Evolutionary conservation across 2,329 filamentous ascomycete species (phyloP), one percentile per base, ranked within the genome.

Genomic region (Cadophora gregata): DNA sequence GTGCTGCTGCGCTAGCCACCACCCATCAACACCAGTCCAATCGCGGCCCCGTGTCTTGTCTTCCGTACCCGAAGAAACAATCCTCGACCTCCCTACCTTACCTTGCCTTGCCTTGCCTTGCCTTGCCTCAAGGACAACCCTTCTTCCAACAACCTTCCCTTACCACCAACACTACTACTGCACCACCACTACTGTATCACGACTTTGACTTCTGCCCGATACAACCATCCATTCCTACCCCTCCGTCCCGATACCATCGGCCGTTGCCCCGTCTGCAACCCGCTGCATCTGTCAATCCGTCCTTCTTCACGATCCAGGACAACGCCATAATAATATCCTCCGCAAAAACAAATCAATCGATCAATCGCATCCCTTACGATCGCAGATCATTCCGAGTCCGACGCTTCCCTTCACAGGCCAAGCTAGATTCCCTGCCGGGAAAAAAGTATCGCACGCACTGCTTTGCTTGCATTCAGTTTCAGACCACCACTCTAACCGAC

Each of bases 401-500:
- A 56, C 29, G 16, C 25, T 53, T n/a, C 14, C 50, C 50, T 33
- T 21, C 14, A 16, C n/a, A n/a, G n/a, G n/a, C n/a, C n/a, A n/a
- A n/a, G n/a, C n/a, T n/a, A n/a, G n/a, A n/a, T n/a, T n/a, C n/a
- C n/a, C n/a, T n/a, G n/a, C n/a, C 27, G 31, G 51, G 25, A 16
- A 55, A 56, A 56, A 55, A 56, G 53, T 56, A 56, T 56, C 53
- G 53, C 53, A 56, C 53, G 53, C 31, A 56, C 53, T 56, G 31
- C 53, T 33, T 56, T 56, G 29, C 53, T 56, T 31, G 29, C 42
- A 56, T 31, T 31, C 31, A 56, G 53, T 56, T 56, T 56, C 53
- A 56, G 51, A 29, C 51, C 51, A 36, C 51, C 29, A 36, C 25
- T 38, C 29, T 56, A 56, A 14, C 53, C 53, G 53, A 56, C 53